Base-by-base conservation (phyloP, 106 monocot genomes). In the Platanthera zijinensis region DNA sequence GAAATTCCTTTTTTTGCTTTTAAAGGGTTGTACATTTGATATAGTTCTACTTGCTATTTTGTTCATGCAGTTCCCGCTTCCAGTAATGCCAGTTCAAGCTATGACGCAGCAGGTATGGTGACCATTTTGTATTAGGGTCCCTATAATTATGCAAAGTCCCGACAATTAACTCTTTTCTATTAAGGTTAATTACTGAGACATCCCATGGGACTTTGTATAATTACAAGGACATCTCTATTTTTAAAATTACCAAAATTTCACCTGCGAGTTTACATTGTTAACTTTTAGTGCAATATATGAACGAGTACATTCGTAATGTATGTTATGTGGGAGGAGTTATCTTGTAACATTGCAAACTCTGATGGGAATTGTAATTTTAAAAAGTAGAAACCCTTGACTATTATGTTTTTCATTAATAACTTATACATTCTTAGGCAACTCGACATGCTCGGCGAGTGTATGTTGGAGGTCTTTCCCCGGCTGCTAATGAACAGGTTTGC, bases 391-490 rank as follows among this genome's bases (percentile, higher is more conserved):
- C 39, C 39, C 49, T 50, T 51, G 49, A 9, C 48, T 48, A 80
- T 61, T 3, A 0, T 73, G 73, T 73, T 28, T 51, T 51, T 73
- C n/a, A 8, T 51, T 22, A 21, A 3, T 68, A 69, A 68, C 50
- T 77, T 62, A 32, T 12, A 52, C 75, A 51, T 50, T 76, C 75
- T 0, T 52, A 99, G 91, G 97, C 97, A 71, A 97, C 97, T 80
- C 89, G 97, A 50, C 97, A 97, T 88, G 97, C 97, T 71, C 89
- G 97, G 7, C 93, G 97, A 54, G 97, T 97, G 3, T 97, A 97
- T 84, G 97, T 97, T 80, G 97, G 97, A 64, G 97, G 97, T 7
- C 91, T 97, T 53, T 87, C 97, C 11, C 93, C 93, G 17, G 84
- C 89, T 84, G 97, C 97, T 66, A 97, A 97, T 84, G 97, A 97